Evolutionary conservation across 148 eudicot genomes (phyloP).

Genomic region (Rhododendron vialii): DNA sequence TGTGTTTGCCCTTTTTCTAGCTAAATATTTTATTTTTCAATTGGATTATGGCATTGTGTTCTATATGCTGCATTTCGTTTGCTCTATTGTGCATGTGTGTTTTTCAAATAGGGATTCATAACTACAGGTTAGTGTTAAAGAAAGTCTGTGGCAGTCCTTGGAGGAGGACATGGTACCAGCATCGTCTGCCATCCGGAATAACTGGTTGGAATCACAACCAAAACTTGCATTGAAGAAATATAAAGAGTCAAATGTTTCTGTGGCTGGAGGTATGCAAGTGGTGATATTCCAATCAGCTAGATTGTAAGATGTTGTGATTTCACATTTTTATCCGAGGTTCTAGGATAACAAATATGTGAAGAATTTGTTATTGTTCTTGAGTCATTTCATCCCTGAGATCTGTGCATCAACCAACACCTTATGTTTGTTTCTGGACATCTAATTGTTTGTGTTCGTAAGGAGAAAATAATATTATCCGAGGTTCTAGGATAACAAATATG

Average conservation of each 20-base stretch:
- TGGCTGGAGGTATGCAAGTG: conserved; percentile 88
- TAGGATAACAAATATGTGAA: background rate
- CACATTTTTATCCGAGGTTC: background rate
- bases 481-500: background rate
- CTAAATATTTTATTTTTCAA: background rate
- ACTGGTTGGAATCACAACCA: conserved; percentile 86
- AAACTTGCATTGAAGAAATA: conserved; percentile 53
- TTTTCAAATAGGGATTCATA: background rate
- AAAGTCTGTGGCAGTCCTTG: conserved; percentile 73
- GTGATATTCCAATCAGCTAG: background rate
- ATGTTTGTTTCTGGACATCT: background rate
- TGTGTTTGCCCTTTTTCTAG: background rate
- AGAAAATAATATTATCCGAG: background rate
- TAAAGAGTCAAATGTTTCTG: conserved; percentile 69
- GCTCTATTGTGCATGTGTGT: background rate
- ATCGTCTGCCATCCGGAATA: conserved; percentile 46
- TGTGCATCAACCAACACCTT: background rate
- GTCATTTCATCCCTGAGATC: background rate
- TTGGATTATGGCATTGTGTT: background rate
- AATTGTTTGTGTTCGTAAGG: background rate
- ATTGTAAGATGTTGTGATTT: background rate
- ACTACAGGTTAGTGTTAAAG: conserved; percentile 58
- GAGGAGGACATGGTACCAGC: conserved; percentile 90
- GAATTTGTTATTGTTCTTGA: background rate
- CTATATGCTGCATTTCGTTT: background rate